Conservation (phyloP, 257 asterid species). For the Vinca minor region DNA sequence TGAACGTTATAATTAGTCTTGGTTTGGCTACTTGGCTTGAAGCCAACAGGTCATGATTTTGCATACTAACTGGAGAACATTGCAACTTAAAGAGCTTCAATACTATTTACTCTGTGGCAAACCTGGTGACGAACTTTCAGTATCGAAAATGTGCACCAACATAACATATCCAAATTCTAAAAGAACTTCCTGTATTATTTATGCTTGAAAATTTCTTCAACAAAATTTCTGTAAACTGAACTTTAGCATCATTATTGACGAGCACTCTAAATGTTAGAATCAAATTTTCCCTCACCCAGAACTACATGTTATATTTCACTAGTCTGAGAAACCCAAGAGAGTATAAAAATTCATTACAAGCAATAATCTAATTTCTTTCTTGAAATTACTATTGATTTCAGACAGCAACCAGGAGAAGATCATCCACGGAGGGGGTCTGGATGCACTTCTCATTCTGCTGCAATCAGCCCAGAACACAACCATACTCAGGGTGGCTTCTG, state of each 20-base stretch:
- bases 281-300: not conserved
- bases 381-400: constrained; percentile 30
- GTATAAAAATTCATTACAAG: not conserved
- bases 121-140: not conserved
- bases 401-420: constrained; percentile 75
- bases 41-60: not conserved
- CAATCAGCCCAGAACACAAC: constrained; percentile 72
- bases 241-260: not conserved
- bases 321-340: not conserved
- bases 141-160: not conserved
- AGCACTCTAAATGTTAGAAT: not conserved
- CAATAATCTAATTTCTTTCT: not conserved
- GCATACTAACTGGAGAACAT: not conserved
- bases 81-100: not conserved
- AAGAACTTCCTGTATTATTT: not conserved
- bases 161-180: constrained; percentile 3
- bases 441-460: constrained; percentile 66
- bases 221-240: not conserved
- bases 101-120: not conserved
- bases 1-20: too few species aligned
- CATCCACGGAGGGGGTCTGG: constrained; percentile 84
- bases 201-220: not conserved
- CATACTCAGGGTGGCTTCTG: constrained; percentile 87
- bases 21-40: not conserved
- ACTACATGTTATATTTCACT: not conserved